phyloP scores from a whole-genome alignment of 139 green algal species.

The Coccomyxa sp. region DNA sequence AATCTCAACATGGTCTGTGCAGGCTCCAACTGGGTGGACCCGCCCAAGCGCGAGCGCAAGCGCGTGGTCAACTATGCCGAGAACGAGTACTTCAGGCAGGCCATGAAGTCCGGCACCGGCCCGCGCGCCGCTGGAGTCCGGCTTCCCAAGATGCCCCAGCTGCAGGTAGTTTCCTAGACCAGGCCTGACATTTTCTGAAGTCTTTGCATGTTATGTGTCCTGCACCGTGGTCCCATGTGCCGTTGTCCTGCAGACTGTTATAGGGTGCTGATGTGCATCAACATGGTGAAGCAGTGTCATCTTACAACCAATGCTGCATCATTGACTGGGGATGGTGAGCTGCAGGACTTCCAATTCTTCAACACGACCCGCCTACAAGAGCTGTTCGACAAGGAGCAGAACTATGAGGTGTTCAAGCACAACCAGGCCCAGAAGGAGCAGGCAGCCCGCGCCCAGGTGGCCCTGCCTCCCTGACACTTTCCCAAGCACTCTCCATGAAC shows the following conservation, averaged over 20 bases:
- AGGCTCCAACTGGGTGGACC: conserved; percentile 91
- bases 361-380: conserved; percentile 70
- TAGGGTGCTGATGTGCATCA: too few relatives aligned
- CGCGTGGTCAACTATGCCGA: conserved; percentile 83
- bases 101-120: conserved; percentile 18
- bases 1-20: too few relatives aligned
- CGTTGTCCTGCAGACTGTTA: too few relatives aligned
- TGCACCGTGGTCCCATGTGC: too few relatives aligned
- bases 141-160: conserved; percentile 86
- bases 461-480: too few relatives aligned
- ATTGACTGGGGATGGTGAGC: too few relatives aligned
- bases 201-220: too few relatives aligned
- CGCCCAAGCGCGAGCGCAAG: conserved; percentile 94
- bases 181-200: too few relatives aligned
- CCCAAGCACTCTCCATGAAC: too few relatives aligned
- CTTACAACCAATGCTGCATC: too few relatives aligned
- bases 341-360: conserved; percentile 98
- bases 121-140: conserved; percentile 45
- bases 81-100: conserved; percentile 69
- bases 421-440: conserved; percentile 49
- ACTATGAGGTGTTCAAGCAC: conserved; percentile 63
- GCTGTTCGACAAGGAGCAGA: conserved; percentile 90
- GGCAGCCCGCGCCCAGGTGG: conserved; percentile 21
- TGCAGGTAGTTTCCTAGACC: too few relatives aligned
- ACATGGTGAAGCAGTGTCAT: too few relatives aligned